These are phyloP conservation scores for Mucor velutinosus DNA, from an alignment of 371 early-diverging fungal species.

Conservation along the genomic window DNA sequence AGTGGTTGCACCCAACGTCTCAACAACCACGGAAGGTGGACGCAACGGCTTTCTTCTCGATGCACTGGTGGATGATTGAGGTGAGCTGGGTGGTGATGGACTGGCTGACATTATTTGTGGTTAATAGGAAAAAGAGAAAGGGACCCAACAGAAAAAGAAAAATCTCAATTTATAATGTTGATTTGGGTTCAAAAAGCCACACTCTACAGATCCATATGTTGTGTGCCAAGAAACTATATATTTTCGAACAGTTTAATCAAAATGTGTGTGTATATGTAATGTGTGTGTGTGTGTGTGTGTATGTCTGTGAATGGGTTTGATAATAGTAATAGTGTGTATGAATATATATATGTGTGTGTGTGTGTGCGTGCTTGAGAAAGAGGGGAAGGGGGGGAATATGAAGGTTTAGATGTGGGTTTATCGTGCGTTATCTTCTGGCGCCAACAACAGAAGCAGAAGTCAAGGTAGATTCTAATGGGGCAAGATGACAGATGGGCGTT, in stretches of 20 bases:
- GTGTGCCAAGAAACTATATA: not conserved
- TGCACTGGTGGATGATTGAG: conserved; percentile 6
- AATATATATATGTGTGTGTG: not conserved
- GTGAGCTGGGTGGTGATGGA: conserved; percentile 8
- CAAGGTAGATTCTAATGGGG: conserved; percentile 30
- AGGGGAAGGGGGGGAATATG: conserved; percentile 6
- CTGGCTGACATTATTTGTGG: conserved; percentile 6
- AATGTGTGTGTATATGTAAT: not conserved
- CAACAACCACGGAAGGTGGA: conserved; percentile 55
- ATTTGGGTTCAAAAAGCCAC: conserved; percentile 3
- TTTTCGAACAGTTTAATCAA: not conserved
- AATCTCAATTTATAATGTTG: not conserved
- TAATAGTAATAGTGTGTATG: not conserved
- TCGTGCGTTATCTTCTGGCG: conserved; percentile 24
- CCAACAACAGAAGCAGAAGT: conserved; percentile 42
- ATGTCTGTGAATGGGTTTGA: not conserved
- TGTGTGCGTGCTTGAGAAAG: not conserved
- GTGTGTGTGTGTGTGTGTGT: not conserved
- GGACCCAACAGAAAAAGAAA: not conserved
- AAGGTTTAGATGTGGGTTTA: not conserved
- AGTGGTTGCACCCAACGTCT: conserved; percentile 73
- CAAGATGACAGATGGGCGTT: conserved; percentile 28
- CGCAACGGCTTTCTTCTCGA: conserved; percentile 22
- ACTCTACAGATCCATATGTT: not conserved
- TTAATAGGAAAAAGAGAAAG: conserved; percentile 1